Conservation (phyloP, 176 grass and related monocot species). For the Pontederia crassipes region DNA sequence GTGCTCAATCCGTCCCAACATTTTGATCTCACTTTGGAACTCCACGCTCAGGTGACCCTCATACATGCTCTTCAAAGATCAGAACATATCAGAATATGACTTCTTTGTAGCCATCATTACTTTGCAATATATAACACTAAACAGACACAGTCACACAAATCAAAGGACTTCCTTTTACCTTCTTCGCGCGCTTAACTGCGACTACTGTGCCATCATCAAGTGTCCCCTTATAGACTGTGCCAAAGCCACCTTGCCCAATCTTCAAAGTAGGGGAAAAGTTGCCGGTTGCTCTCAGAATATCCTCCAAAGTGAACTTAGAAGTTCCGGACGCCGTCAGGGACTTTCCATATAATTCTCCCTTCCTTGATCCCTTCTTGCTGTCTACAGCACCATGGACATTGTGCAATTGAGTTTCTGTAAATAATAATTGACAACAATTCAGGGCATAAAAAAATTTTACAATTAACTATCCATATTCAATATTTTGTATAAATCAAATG, state of each 20-base stretch:
- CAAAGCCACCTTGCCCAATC: constrained; percentile 87
- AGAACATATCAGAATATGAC: background rate
- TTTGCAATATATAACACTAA: background rate
- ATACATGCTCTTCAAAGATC: constrained; percentile 29
- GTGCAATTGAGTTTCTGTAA: background rate
- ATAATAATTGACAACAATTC: too few species aligned
- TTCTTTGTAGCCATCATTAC: background rate
- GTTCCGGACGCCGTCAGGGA: background rate
- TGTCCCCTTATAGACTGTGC: constrained; percentile 53
- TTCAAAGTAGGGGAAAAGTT: constrained; percentile 69
- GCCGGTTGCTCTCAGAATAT: constrained; percentile 59
- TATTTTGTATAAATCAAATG: too few species aligned
- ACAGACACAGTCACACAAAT: too few species aligned
- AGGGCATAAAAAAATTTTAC: too few species aligned
- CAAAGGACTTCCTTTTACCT: constrained; percentile 14
- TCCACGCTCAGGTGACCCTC: constrained; percentile 53
- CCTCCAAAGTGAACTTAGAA: constrained; percentile 43
- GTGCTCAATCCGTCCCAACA: constrained; percentile 65
- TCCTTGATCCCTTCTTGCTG: background rate
- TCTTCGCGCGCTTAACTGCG: constrained; percentile 83
- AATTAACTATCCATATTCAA: too few species aligned
- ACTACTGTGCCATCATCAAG: constrained; percentile 66
- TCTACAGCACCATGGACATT: background rate
- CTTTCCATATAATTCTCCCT: background rate
- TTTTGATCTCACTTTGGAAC: constrained; percentile 80